These are phyloP conservation scores for Carex myosuroides DNA, from an alignment of 176 grass and related monocot genomes.

Conservation along the genomic window DNA sequence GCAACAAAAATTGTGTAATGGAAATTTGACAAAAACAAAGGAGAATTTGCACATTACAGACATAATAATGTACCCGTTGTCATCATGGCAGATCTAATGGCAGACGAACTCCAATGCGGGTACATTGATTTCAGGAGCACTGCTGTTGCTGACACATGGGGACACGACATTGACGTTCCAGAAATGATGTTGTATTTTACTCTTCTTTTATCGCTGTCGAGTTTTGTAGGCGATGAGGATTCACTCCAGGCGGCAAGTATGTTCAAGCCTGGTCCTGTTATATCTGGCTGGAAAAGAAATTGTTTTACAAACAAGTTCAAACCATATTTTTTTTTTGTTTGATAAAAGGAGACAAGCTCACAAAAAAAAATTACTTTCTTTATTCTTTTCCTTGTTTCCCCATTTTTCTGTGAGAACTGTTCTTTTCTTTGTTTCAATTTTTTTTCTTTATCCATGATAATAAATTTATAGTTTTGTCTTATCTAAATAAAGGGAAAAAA, in stretches of 20 bases:
- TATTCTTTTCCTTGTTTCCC: background rate
- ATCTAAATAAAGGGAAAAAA: background rate
- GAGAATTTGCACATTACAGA: background rate
- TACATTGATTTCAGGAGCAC: slow-evolving; percentile 55
- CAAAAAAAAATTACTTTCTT: background rate
- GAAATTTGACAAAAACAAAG: background rate
- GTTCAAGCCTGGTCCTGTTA: slow-evolving; percentile 82
- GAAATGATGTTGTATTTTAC: slow-evolving; percentile 84
- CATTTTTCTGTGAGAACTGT: background rate
- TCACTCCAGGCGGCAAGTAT: slow-evolving; percentile 95
- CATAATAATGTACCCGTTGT: slow-evolving; percentile 60
- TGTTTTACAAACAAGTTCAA: background rate
- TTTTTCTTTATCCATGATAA: background rate
- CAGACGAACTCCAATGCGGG: slow-evolving; percentile 76
- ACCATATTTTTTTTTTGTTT: background rate
- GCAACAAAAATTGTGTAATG: background rate
- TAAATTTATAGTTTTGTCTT: background rate
- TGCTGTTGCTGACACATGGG: slow-evolving; percentile 74
- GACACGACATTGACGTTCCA: slow-evolving; percentile 96
- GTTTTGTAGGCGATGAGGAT: slow-evolving; percentile 78
- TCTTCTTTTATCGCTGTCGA: slow-evolving; percentile 58
- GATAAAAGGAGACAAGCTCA: background rate
- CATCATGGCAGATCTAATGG: slow-evolving; percentile 82
- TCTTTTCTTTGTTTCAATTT: background rate
- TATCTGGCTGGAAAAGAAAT: slow-evolving; percentile 50